phyloP scores from a whole-genome alignment of 768 basidiomycete species.

The Candolleomyces efflorescens region DNA sequence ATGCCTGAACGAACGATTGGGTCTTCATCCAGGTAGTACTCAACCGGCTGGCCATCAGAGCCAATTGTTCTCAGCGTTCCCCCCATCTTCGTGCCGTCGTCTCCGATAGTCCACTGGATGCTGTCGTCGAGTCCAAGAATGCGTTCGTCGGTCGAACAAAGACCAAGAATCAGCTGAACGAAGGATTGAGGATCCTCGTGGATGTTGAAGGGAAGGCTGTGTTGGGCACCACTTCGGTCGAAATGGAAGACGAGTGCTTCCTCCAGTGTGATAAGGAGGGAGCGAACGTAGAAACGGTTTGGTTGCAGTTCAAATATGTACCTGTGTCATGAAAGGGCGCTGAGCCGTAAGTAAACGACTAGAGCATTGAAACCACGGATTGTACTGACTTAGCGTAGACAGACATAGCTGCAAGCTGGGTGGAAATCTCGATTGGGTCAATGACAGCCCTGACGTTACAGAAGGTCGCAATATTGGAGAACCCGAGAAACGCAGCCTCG shows the following conservation, averaged over 20 bases:
- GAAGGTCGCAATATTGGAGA: neutral
- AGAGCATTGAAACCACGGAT: too few species aligned
- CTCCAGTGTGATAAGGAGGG: neutral
- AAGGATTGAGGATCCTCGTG: constrained; percentile 1
- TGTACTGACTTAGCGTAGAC: neutral
- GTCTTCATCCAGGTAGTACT: neutral
- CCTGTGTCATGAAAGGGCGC: neutral
- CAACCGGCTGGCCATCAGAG: neutral
- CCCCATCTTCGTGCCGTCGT: neutral
- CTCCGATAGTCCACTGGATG: neutral
- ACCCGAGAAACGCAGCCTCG: neutral
- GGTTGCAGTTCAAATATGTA: constrained; percentile 1
- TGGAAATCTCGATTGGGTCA: neutral
- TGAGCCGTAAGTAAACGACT: too few species aligned
- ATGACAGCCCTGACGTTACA: neutral
- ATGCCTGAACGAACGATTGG: neutral
- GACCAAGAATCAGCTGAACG: constrained; percentile 1
- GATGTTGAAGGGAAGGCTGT: neutral
- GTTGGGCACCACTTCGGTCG: constrained; percentile 1
- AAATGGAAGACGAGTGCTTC: constrained; percentile 3
- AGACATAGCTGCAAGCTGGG: neutral
- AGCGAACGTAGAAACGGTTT: neutral
- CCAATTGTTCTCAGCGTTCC: neutral
- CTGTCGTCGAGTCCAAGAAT: neutral
- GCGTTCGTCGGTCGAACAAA: neutral